Evolutionary conservation across 257 asterid species (phyloP), one percentile per base, ranked within the genome.

Genomic region (Catharanthus roseus): DNA sequence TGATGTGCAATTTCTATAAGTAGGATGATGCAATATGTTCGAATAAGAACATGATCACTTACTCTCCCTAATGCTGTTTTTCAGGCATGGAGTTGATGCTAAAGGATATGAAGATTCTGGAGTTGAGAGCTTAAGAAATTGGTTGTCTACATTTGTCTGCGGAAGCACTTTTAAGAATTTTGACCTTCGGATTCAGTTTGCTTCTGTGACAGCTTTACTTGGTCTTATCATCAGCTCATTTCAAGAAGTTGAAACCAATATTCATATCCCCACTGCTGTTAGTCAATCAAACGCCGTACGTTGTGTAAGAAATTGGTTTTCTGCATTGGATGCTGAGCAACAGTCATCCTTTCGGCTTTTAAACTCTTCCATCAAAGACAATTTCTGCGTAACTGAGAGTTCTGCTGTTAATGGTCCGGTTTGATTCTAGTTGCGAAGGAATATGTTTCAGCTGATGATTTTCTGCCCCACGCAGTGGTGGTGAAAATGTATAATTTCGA

Each of bases 21-120:
- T n/a, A n/a, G n/a, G n/a, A n/a, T n/a, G n/a, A n/a, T n/a, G n/a
- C n/a, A n/a, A n/a, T n/a, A n/a, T n/a, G n/a, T n/a, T n/a, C n/a
- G n/a, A n/a, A n/a, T n/a, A n/a, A n/a, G n/a, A n/a, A n/a, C 29
- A 36, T 5, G 18, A 33, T 21, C 19, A 9, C 65, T 19, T 36
- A 65, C 67, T 54, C 19, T 67, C 8, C 29, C 5, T 29, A 1
- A 24, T 15, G 71, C 47, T 58, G 23, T 65, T 67, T 66, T 76
- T 76, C 91, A 93, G 99, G 87, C 71, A 75, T 75, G 99, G 97
- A 68, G 79, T 87, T 65, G 63, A 72, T 70, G 85, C 86, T 49
- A 71, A 77, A 51, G 97, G 96, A 75, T 88, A 77, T 45, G 88
- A 81, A 63, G 91, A 88, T 63, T 10, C 70, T 41, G 76, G 86